Evolutionary conservation across 495 filamentous ascomycete genomes (phyloP), one percentile per base, ranked within the genome.

Genomic region (Hamigera avellanea): DNA sequence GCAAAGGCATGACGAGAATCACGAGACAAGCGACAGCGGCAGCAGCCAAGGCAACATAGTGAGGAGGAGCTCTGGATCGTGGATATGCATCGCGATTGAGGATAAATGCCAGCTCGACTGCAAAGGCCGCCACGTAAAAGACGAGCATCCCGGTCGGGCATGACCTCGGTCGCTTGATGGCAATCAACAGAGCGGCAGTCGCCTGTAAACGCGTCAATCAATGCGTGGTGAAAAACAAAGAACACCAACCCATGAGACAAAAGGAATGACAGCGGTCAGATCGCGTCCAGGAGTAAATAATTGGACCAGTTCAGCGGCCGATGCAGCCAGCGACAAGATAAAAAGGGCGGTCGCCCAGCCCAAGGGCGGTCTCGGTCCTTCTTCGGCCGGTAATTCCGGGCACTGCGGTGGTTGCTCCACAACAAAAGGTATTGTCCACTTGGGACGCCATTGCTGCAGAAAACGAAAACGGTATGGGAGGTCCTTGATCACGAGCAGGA

Each of bases 1-100:
- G 70, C 40, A 87, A 53, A 13, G 85, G 83, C 83, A 87, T 89
- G 14, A 66, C 50, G 14, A 84, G 50, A 34, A 85, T 78, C 10
- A 73, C 41, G 8, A 64, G 31, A 26, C 79, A 59, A 14, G 64
- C 52, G 8, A 44, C 31, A 6, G n/a, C 17, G 16, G 33, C 33
- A 7, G 44, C 58, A 8, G 43, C 37, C 35, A 9, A 67, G 2
- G 62, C 58, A 15, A 69, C 36, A 27, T 66, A 53, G 16, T 59
- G 55, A 13, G 66, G 48, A 37, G 66, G 44, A 16, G 61, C 41
- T 10, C 61, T 51, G n/a, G 45, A 41, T 5, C 44, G 40, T 2
- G 55, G 42, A 25, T 41, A 41, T 1, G 38, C 28, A 28, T 48
- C 34, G 19, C 37, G 34, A 27, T 48, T 52, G 7, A 61, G 42